phyloP scores from a whole-genome alignment of 2,329 filamentous ascomycete genomes.

The Chaetomiaceae sp. region DNA sequence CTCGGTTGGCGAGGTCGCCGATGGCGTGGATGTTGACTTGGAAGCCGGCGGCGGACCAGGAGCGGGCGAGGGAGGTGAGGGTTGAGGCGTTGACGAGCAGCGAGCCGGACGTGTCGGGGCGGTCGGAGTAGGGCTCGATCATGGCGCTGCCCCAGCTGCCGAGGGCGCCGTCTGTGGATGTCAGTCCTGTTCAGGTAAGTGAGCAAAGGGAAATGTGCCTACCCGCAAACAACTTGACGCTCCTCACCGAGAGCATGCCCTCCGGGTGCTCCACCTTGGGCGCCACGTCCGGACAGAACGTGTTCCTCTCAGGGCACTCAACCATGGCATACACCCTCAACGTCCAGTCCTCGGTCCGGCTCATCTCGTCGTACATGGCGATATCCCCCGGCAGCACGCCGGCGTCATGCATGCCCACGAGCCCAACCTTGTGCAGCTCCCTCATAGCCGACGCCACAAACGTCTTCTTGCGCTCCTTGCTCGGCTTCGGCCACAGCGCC shows the following conservation, averaged over 20 bases:
- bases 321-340: slow-evolving; percentile 65
- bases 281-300: slow-evolving; percentile 54
- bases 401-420: slow-evolving; percentile 67
- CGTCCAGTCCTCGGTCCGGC: slow-evolving; percentile 45
- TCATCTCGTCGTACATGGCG: slow-evolving; percentile 49
- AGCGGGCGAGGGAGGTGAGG: slow-evolving; percentile 47
- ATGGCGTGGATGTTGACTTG: slow-evolving; percentile 72
- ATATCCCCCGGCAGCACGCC: slow-evolving; percentile 55
- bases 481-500: slow-evolving; percentile 53
- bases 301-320: slow-evolving; percentile 61
- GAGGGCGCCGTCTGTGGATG: slow-evolving; percentile 56
- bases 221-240: slow-evolving; percentile 68
- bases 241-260: slow-evolving; percentile 52
- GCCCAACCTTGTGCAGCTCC: slow-evolving; percentile 58
- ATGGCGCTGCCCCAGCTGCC: slow-evolving; percentile 69
- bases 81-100: slow-evolving; percentile 62
- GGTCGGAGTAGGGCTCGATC: slow-evolving; percentile 66
- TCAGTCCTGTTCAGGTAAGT: background rate
- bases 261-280: slow-evolving; percentile 41
- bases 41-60: slow-evolving; percentile 58
- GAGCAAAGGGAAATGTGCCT: slow-evolving; percentile 16
- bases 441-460: slow-evolving; percentile 58
- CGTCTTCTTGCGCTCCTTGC: slow-evolving; percentile 45
- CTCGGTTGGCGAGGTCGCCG: slow-evolving; percentile 63
- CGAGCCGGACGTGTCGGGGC: slow-evolving; percentile 56